phyloP scores from a whole-genome alignment of 805 yeast species.

The Tetrapisispora taiwanensis region DNA sequence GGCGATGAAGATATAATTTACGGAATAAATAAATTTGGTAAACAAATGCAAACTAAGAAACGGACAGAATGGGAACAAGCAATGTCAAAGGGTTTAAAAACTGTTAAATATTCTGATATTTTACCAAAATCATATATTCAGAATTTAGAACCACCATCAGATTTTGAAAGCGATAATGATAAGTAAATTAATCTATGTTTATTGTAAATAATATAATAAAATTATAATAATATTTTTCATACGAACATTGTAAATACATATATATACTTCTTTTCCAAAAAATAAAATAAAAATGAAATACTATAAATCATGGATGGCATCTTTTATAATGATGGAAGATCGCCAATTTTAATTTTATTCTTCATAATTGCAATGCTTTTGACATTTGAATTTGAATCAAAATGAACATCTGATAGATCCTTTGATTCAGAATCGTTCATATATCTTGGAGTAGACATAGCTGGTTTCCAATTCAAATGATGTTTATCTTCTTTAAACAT shows the following conservation, averaged over 20 bases:
- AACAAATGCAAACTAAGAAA: slow-evolving; percentile 39
- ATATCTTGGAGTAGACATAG: neutral
- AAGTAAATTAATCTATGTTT: neutral
- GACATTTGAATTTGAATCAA: neutral
- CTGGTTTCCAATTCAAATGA: neutral
- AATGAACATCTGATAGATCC: neutral
- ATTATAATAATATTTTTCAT: too few species aligned
- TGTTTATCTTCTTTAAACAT: slow-evolving; percentile 45
- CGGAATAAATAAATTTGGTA: slow-evolving; percentile 43
- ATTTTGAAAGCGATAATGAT: neutral
- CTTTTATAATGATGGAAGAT: neutral
- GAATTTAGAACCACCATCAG: slow-evolving; percentile 3
- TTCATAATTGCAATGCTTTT: neutral
- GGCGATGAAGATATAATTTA: slow-evolving; percentile 54
- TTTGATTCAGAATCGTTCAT: neutral
- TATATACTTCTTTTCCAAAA: neutral
- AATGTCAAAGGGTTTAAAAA: slow-evolving; percentile 35
- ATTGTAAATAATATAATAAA: neutral
- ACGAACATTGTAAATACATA: too few species aligned
- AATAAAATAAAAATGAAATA: too few species aligned
- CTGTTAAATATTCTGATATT: slow-evolving; percentile 25
- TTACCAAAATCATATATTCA: slow-evolving; percentile 22
- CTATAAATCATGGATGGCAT: too few species aligned
- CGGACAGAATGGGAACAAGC: slow-evolving; percentile 46
- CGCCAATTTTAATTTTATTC: neutral